A percentile compares a stretch with the other conserved stretches of the same genome.
These are phyloP conservation scores for Penium margaritaceum DNA, from an alignment of 139 green algal genomes.

Conservation along the genomic window DNA sequence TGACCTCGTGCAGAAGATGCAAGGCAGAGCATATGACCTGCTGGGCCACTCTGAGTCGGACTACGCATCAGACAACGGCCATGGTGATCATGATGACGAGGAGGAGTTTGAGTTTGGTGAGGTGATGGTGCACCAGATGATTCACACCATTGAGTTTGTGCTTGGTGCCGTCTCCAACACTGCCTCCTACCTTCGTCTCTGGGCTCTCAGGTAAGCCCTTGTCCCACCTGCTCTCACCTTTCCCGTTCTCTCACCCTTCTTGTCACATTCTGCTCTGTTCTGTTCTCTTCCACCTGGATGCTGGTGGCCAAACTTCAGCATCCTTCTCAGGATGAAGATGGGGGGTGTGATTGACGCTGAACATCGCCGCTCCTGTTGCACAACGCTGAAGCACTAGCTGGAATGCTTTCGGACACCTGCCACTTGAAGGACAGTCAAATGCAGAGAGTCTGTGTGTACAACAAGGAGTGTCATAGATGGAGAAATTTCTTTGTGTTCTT, in stretches of 20 bases:
- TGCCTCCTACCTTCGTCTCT: conserved; percentile 94
- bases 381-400: background rate
- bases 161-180: conserved; percentile 97
- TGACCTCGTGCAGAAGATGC: conserved; percentile 13
- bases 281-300: too few relatives aligned
- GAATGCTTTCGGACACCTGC: background rate
- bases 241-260: conserved; percentile 5
- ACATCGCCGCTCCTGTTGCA: background rate
- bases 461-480: too few relatives aligned
- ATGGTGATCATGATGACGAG: conserved; percentile 50
- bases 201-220: conserved; percentile 68
- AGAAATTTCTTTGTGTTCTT: background rate
- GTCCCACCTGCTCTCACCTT: background rate
- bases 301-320: too few relatives aligned
- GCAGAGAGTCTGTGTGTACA: too few relatives aligned
- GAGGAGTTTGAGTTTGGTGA: conserved; percentile 88
- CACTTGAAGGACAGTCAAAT: too few relatives aligned
- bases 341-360: background rate
- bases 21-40: conserved; percentile 32
- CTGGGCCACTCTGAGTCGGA: conserved; percentile 39
- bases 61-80: conserved; percentile 17
- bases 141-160: conserved; percentile 99
- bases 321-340: background rate
- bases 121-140: conserved; percentile 84
- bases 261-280: background rate